Conservation (phyloP, 2,329 filamentous ascomycete species). For the Alternaria sp. region DNA sequence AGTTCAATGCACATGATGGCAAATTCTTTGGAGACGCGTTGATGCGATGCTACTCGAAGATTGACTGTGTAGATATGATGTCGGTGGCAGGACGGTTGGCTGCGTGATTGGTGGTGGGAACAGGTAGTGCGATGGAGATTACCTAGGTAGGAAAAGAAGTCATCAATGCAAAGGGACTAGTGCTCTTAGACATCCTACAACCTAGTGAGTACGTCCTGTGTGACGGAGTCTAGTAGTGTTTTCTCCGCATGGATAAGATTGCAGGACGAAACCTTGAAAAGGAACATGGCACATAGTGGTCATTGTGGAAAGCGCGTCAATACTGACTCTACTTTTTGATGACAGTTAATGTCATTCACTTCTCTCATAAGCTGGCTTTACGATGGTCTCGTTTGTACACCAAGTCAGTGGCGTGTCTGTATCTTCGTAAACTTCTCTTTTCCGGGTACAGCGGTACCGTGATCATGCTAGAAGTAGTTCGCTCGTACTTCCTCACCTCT, state of each 20-base stretch:
- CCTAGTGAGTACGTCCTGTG: neutral
- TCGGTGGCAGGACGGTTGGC: neutral
- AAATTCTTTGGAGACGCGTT: neutral
- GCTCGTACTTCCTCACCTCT: neutral
- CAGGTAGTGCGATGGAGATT: neutral
- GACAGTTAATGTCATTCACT: neutral
- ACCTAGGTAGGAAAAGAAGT: neutral
- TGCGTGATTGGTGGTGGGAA: neutral
- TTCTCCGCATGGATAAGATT: neutral
- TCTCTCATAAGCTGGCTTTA: neutral
- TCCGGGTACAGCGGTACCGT: neutral
- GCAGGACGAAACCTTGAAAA: neutral
- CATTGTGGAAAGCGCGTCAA: neutral
- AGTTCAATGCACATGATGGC: slow-evolving; percentile 24
- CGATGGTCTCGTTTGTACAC: neutral
- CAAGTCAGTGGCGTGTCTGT: neutral
- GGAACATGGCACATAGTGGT: neutral
- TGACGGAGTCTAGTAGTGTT: neutral
- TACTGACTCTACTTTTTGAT: neutral
- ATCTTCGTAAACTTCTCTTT: neutral
- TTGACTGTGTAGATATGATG: neutral
- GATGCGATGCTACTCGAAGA: neutral
- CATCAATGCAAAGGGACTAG: too few species aligned
- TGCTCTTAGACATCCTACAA: too few species aligned
- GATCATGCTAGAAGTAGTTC: neutral